These are phyloP conservation scores for Pyrenophora tritici-repentis DNA, from an alignment of 2,329 filamentous ascomycete species.

Conservation along the genomic window DNA sequence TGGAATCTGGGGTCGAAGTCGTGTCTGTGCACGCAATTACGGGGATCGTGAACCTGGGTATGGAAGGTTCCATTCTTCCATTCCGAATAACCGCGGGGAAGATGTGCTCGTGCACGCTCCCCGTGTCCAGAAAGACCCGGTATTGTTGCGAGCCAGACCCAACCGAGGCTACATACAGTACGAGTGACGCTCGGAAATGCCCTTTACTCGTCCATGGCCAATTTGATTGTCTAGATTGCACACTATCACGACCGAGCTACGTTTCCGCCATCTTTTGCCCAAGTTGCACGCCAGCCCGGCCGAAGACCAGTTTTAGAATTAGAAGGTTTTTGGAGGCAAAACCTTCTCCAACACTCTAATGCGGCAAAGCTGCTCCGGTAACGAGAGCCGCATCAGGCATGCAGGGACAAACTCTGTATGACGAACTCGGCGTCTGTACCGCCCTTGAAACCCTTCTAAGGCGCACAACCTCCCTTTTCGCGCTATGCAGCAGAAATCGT, in stretches of 20 bases:
- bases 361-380: too few species aligned
- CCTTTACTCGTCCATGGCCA: too few species aligned
- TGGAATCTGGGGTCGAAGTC: conserved; percentile 19
- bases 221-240: too few species aligned
- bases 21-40: conserved; percentile 17
- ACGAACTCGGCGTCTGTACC: too few species aligned
- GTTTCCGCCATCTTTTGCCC: too few species aligned
- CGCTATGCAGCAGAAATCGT: not conserved
- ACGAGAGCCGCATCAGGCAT: not conserved
- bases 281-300: too few species aligned
- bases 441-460: not conserved
- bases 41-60: conserved; percentile 3
- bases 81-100: conserved; percentile 1
- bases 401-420: conserved; percentile 1
- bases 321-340: too few species aligned
- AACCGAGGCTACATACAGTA: not conserved
- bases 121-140: not conserved
- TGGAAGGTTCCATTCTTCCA: conserved; percentile 8
- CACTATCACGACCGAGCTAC: too few species aligned
- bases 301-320: too few species aligned
- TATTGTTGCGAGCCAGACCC: not conserved
- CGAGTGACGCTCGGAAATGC: too few species aligned
- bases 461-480: not conserved
- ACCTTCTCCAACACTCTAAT: too few species aligned
- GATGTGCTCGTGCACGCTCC: not conserved